Conservation (phyloP, 257 asterid genomes). For the Coffea eugenioides region DNA sequence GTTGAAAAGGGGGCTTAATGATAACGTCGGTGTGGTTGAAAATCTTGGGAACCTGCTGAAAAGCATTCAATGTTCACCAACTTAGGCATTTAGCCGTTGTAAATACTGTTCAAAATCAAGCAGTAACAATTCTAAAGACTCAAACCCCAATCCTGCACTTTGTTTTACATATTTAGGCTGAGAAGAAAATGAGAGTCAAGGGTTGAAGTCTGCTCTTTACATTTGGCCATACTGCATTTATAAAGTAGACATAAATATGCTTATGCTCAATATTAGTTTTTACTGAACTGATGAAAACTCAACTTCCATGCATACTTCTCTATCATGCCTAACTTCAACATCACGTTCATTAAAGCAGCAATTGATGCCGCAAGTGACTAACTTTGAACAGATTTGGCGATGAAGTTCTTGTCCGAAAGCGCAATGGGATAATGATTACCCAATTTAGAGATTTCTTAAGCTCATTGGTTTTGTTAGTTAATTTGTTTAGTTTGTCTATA, state of each 20-base stretch:
- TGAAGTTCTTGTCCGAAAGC: constrained; percentile 8
- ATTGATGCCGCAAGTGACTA: not conserved
- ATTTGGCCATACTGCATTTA: too few species aligned
- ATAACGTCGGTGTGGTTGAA: constrained; percentile 32
- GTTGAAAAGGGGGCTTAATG: not conserved
- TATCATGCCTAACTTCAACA: constrained; percentile 1
- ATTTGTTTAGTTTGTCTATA: not conserved
- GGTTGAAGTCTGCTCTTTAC: not conserved
- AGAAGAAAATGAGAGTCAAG: not conserved
- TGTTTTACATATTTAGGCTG: not conserved
- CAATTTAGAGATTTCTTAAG: not conserved
- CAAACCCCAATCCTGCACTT: not conserved
- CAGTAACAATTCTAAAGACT: not conserved
- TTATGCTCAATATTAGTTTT: not conserved
- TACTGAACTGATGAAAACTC: not conserved
- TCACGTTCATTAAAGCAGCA: not conserved
- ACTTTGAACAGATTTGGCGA: not conserved
- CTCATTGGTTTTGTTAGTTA: not conserved
- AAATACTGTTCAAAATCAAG: not conserved
- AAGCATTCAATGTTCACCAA: constrained; percentile 31
- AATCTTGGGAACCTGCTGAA: constrained; percentile 24
- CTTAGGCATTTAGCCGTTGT: constrained; percentile 37
- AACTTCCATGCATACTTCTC: not conserved
- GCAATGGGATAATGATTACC: not conserved
- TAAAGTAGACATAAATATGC: too few species aligned